A percentile compares a stretch with the other conserved stretches of the same genome.
phyloP scores from a whole-genome alignment of 768 basidiomycete species.

The Coprinopsis strossmayeri region DNA sequence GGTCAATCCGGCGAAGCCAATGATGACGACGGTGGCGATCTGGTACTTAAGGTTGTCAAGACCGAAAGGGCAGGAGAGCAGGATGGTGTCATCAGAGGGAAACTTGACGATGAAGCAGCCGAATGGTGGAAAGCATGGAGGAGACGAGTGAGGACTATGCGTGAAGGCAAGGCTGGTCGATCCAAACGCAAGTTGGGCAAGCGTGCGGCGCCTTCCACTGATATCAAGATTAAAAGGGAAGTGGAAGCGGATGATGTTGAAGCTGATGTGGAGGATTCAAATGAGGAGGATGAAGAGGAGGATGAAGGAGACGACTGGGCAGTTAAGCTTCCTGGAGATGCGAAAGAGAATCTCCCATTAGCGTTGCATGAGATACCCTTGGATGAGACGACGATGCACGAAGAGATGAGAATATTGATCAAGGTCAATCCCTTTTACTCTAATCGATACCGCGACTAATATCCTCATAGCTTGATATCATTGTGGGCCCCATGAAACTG shows the following conservation, averaged over 20 bases:
- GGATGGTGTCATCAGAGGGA: conserved; percentile 24
- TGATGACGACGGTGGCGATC: background rate
- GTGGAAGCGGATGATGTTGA: conserved; percentile 22
- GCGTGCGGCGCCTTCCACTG: conserved; percentile 10
- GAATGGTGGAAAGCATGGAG: conserved; percentile 74
- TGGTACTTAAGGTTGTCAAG: background rate
- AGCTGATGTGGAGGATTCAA: conserved; percentile 18
- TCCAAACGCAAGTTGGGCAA: conserved; percentile 6
- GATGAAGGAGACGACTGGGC: conserved; percentile 19
- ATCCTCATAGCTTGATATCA: conserved; percentile 77
- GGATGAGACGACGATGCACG: conserved; percentile 58
- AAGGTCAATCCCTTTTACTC: conserved; percentile 50
- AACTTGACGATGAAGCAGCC: conserved; percentile 40
- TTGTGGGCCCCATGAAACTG: conserved; percentile 86
- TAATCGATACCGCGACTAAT: conserved; percentile 7
- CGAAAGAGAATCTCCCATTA: conserved; percentile 32
- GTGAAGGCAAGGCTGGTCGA: conserved; percentile 22
- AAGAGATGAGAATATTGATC: conserved; percentile 89
- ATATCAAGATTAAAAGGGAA: conserved; percentile 14
- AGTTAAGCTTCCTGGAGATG: conserved; percentile 10
- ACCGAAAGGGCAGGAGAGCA: background rate
- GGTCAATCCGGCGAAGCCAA: background rate
- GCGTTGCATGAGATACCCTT: conserved; percentile 56
- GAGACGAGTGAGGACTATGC: conserved; percentile 39
- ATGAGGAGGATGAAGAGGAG: conserved; percentile 25